Base-by-base conservation (phyloP, 1,139 yeast species). In the Arxiozyma heterogenica region DNA sequence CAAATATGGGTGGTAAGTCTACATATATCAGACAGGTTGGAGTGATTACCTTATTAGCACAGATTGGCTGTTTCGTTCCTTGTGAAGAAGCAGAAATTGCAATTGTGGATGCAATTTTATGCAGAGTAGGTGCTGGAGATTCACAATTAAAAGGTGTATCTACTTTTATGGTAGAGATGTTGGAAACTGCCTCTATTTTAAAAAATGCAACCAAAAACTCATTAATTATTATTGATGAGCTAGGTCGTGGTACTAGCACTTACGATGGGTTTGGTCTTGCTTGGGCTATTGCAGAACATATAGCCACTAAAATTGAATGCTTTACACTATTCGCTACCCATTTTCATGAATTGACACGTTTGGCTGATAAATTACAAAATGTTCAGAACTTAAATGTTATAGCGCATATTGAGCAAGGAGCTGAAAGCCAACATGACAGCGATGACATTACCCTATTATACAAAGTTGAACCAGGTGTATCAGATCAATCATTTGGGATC, bases 61-160 rank as follows among this genome's bases (percentile, higher is more conserved):
- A 93, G 69, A 80, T 91, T 38, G 98, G 98, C 0, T 86, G 95
- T 60, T 93, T 87, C 68, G 83, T 93, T 39, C 98, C 98, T 1
- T 82, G 85, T 59, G 73, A 75, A 1, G 75, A 73, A 48, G 90
- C 96, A 0, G 91, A 87, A 62, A 68, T 93, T 44, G 83, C 91
- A 6, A 76, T 93, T 1, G 89, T 90, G 59, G 98, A 93, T 71
- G 90, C 96, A 1, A 86, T 93, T 15, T 77, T 93, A 58, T 95
- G 98, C 17, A 82, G 98, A 64, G 96, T 93, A n/a, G 98, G 98
- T 18, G 98, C 98, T 1, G 95, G 97, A 11, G 98, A 93, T 68
- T 91, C 97, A 0, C 98, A 93, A 70, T 76, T 93, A 64, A 91
- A 91, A 70, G 98, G 98, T 25, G 88, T 93, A 45, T 90, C 97